phyloP scores from a whole-genome alignment of 495 filamentous ascomycete genomes.

The Cryomyces minteri region DNA sequence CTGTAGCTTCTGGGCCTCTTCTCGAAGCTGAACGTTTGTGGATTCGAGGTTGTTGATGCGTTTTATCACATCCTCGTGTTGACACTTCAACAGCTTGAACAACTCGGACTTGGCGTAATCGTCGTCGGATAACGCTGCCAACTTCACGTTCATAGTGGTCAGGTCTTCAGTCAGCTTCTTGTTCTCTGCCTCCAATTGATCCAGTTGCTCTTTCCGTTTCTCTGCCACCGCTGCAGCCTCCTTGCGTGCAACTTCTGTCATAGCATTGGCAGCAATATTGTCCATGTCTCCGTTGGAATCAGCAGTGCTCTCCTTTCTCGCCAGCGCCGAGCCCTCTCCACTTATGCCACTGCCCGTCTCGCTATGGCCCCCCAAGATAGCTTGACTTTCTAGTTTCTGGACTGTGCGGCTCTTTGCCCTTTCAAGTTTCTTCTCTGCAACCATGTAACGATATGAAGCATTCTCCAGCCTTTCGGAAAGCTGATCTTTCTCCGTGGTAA shows the following conservation, averaged over 20 bases:
- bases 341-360: slow-evolving; percentile 32
- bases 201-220: slow-evolving; percentile 77
- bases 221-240: slow-evolving; percentile 53
- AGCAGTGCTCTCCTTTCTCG: slow-evolving; percentile 34
- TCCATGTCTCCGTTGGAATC: slow-evolving; percentile 23
- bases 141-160: slow-evolving; percentile 45
- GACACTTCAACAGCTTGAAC: slow-evolving; percentile 76
- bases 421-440: slow-evolving; percentile 86
- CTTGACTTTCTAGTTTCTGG: slow-evolving; percentile 83
- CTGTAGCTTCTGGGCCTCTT: slow-evolving; percentile 69
- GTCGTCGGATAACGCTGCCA: slow-evolving; percentile 64
- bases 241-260: slow-evolving; percentile 49
- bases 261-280: slow-evolving; percentile 29
- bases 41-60: slow-evolving; percentile 85
- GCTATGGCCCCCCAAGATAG: slow-evolving; percentile 42
- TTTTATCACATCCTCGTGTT: slow-evolving; percentile 82
- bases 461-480: slow-evolving; percentile 66
- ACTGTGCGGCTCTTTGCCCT: slow-evolving; percentile 71
- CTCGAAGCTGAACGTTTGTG: slow-evolving; percentile 63
- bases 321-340: slow-evolving; percentile 29
- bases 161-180: slow-evolving; percentile 60
- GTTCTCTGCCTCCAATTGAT: slow-evolving; percentile 60
- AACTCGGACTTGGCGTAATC: slow-evolving; percentile 84
- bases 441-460: slow-evolving; percentile 78
- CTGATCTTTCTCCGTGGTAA: slow-evolving; percentile 62